These are phyloP conservation scores for Wickerhamomyces pijperi DNA, from an alignment of 805 yeast genomes.

Conservation along the genomic window DNA sequence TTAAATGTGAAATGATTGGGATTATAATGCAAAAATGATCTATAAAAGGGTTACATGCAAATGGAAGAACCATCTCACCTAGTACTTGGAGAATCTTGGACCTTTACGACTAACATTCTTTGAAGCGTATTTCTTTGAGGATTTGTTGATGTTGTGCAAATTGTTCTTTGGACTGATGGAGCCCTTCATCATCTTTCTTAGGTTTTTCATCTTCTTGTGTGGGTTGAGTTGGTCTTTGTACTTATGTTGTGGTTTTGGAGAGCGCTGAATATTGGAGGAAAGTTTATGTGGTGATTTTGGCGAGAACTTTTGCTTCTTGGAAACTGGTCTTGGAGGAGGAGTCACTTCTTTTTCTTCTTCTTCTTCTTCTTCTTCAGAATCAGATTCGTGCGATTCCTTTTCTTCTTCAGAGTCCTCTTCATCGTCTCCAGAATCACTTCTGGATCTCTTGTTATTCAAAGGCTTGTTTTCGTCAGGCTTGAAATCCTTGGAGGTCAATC, in stretches of 20 bases:
- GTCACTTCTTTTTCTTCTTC: not conserved
- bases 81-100: not conserved
- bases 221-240: not conserved
- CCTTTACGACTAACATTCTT: slow-evolving; percentile 2
- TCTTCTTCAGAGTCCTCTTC: not conserved
- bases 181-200: slow-evolving; percentile 9
- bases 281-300: slow-evolving; percentile 1
- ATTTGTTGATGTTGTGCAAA: slow-evolving; percentile 11
- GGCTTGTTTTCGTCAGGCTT: not conserved
- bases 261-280: not conserved
- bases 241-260: slow-evolving; percentile 1
- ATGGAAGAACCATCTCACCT: too few relatives aligned
- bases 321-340: slow-evolving; percentile 1
- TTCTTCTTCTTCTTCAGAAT: not conserved
- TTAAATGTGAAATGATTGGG: too few relatives aligned
- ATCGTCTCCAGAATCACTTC: not conserved
- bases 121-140: slow-evolving; percentile 13
- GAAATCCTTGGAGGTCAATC: slow-evolving; percentile 48
- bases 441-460: not conserved
- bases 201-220: not conserved
- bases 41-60: too few relatives aligned
- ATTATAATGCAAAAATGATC: not conserved
- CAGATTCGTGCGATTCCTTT: not conserved
- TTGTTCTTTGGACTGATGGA: slow-evolving; percentile 16
- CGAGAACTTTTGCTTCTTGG: slow-evolving; percentile 2